These are phyloP conservation scores for Diphasiastrum complanatum DNA, from an alignment of 83 land plant species.

Conservation along the genomic window DNA sequence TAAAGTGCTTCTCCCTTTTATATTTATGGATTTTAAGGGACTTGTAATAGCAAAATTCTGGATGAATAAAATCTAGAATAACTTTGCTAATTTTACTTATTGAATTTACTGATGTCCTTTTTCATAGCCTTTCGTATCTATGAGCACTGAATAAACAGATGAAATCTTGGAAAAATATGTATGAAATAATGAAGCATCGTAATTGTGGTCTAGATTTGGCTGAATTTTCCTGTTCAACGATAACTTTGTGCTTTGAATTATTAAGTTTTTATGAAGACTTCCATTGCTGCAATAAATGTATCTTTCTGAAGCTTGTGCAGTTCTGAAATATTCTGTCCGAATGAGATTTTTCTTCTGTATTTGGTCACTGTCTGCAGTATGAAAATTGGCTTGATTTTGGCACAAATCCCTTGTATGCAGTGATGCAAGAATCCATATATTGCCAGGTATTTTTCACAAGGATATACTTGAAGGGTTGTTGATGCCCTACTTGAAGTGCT, in stretches of 20 bases:
- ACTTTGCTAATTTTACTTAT: slow-evolving; percentile 2
- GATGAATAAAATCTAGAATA: not conserved
- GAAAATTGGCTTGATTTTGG: slow-evolving; percentile 70
- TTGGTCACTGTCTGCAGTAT: slow-evolving; percentile 39
- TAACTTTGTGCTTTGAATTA: too few species aligned
- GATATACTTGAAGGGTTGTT: not conserved
- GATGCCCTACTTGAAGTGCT: not conserved
- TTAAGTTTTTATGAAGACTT: not conserved
- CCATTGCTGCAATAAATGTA: not conserved
- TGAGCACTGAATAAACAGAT: too few species aligned
- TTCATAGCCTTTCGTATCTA: too few species aligned
- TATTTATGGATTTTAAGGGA: not conserved
- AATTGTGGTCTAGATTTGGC: too few species aligned
- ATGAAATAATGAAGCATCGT: too few species aligned
- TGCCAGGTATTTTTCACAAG: slow-evolving; percentile 56
- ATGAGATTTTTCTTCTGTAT: not conserved
- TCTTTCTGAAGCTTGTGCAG: too few species aligned
- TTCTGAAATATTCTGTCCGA: too few species aligned
- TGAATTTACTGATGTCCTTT: not conserved
- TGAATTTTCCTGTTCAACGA: too few species aligned
- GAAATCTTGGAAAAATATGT: too few species aligned
- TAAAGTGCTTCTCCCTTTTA: too few species aligned
- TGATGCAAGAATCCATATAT: slow-evolving; percentile 85
- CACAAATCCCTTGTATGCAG: slow-evolving; percentile 84
- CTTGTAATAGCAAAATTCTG: not conserved